Conservation (phyloP, 2,329 filamentous ascomycete species). For the Tolypocladium capitatum region DNA sequence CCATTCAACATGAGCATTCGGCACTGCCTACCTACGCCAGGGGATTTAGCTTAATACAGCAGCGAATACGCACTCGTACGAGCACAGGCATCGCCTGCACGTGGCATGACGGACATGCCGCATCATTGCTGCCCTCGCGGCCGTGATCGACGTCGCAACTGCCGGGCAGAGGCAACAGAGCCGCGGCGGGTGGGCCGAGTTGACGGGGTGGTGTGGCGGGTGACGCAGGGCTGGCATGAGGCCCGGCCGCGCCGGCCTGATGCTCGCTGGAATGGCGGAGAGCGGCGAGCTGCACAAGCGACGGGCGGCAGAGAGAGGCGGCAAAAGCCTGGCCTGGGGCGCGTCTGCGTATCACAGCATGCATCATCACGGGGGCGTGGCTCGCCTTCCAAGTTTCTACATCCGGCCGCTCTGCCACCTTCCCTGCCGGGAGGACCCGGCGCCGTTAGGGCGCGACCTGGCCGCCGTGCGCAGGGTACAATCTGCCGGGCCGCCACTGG, state of each 20-base stretch:
- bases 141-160: neutral
- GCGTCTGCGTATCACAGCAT: too few species aligned
- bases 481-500: neutral
- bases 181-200: neutral
- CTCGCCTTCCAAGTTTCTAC: neutral
- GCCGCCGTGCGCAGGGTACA: neutral
- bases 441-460: constrained; percentile 1
- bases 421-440: constrained; percentile 5
- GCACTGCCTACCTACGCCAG: neutral
- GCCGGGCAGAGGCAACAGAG: neutral
- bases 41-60: neutral
- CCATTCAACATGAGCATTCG: constrained; percentile 3
- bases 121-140: too few species aligned
- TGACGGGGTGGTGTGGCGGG: neutral
- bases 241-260: neutral
- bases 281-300: too few species aligned
- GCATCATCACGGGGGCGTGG: too few species aligned
- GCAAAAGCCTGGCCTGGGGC: too few species aligned
- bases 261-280: neutral
- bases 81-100: too few species aligned
- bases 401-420: constrained; percentile 1
- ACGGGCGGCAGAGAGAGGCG: too few species aligned
- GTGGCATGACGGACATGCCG: too few species aligned
- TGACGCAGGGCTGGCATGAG: neutral
- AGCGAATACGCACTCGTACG: neutral